These are phyloP conservation scores for Cichorium intybus DNA, from an alignment of 140 eudicot genomes.

Conservation along the genomic window DNA sequence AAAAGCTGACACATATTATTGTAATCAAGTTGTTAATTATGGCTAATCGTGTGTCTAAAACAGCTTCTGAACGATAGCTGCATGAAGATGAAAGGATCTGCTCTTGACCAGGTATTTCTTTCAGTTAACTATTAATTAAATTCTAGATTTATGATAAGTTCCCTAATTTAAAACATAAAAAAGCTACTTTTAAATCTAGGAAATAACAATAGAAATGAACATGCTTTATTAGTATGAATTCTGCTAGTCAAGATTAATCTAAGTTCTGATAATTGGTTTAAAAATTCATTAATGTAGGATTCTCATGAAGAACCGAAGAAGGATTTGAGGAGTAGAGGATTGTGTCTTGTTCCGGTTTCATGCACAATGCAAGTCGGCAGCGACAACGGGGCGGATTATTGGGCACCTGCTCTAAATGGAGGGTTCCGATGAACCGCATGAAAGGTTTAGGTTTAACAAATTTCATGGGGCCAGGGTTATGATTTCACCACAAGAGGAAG, in stretches of 20 bases:
- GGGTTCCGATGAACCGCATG: slow-evolving; percentile 51
- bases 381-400: slow-evolving; percentile 85
- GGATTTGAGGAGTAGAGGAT: slow-evolving; percentile 86
- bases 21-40: slow-evolving; percentile 29
- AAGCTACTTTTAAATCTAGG: background rate
- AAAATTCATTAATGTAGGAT: slow-evolving; percentile 28
- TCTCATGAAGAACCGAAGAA: slow-evolving; percentile 44
- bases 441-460: slow-evolving; percentile 17
- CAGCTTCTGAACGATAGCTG: slow-evolving; percentile 81
- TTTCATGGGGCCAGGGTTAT: background rate
- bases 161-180: background rate
- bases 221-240: background rate
- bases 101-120: slow-evolving; percentile 51
- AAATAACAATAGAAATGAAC: background rate
- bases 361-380: slow-evolving; percentile 90
- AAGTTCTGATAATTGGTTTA: background rate
- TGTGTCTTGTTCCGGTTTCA: slow-evolving; percentile 84
- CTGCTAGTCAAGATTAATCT: background rate
- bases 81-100: slow-evolving; percentile 71
- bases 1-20: slow-evolving; percentile 29
- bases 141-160: background rate
- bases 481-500: slow-evolving; percentile 15
- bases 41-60: slow-evolving; percentile 16
- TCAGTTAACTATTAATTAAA: background rate
- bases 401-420: slow-evolving; percentile 83